These are phyloP conservation scores for Aurifilum marmelostoma DNA, from an alignment of 2,329 filamentous ascomycete species.

Conservation along the genomic window DNA sequence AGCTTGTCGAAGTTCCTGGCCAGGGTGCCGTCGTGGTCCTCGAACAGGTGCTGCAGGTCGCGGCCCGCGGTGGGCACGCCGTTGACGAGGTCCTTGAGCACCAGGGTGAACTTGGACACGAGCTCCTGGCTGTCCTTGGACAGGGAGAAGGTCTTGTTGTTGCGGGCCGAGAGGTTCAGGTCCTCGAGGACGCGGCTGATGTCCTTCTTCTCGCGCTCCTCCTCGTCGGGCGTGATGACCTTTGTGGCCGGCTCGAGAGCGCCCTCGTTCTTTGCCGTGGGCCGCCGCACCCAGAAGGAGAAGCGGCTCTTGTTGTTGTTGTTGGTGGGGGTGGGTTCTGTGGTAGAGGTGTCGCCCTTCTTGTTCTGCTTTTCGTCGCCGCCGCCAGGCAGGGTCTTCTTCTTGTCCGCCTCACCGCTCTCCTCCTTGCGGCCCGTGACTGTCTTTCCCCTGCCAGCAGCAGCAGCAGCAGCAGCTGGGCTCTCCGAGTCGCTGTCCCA, in stretches of 20 bases:
- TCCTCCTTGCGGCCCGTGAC: slow-evolving; percentile 36
- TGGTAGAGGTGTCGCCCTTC: not conserved
- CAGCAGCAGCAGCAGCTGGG: not conserved
- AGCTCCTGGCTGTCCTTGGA: slow-evolving; percentile 84
- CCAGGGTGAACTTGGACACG: slow-evolving; percentile 80
- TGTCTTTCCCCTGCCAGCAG: slow-evolving; percentile 31
- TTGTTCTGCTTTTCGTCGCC: not conserved
- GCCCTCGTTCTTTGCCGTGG: slow-evolving; percentile 33
- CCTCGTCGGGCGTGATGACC: slow-evolving; percentile 45
- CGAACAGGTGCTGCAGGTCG: slow-evolving; percentile 71
- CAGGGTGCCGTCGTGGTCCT: slow-evolving; percentile 65
- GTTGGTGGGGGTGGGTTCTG: not conserved
- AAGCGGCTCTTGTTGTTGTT: slow-evolving; percentile 40
- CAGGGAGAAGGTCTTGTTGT: slow-evolving; percentile 84
- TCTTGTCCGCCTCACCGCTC: slow-evolving; percentile 37
- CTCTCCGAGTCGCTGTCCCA: slow-evolving; percentile 38
- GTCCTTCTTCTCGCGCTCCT: slow-evolving; percentile 65
- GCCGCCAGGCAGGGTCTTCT: slow-evolving; percentile 24
- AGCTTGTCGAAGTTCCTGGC: slow-evolving; percentile 66
- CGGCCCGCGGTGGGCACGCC: slow-evolving; percentile 92
- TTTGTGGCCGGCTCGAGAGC: slow-evolving; percentile 43
- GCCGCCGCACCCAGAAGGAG: slow-evolving; percentile 43
- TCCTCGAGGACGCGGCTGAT: slow-evolving; percentile 79
- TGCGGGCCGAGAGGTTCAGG: slow-evolving; percentile 79
- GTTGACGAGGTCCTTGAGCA: slow-evolving; percentile 90